A percentile compares a stretch with the other conserved stretches of the same genome.
phyloP scores from a whole-genome alignment of 208 protist genomes.

The Trypanosoma congolense region DNA sequence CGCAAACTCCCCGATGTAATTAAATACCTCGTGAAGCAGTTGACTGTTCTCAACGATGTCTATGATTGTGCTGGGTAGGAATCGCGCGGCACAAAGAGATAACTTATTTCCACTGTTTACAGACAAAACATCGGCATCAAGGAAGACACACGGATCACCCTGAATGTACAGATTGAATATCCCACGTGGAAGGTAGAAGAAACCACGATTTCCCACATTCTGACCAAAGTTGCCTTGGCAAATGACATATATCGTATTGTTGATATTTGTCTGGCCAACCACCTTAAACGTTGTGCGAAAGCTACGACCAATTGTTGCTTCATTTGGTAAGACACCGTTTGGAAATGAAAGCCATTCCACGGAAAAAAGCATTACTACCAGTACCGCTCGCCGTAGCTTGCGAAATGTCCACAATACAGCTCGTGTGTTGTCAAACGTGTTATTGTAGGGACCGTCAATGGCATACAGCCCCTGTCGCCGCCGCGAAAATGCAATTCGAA shows the following conservation, averaged over 20 bases:
- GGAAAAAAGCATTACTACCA: constrained; percentile 61
- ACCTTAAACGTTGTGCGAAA: constrained; percentile 79
- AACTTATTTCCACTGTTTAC: constrained; percentile 5
- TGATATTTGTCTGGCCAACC: constrained; percentile 51
- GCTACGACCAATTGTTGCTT: constrained; percentile 16
- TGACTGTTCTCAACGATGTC: constrained; percentile 5
- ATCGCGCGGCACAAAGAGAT: constrained; percentile 9
- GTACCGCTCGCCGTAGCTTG: constrained; percentile 42
- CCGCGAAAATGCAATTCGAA: constrained; percentile 55
- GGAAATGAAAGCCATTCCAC: constrained; percentile 50
- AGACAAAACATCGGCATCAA: constrained; percentile 29
- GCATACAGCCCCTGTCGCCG: constrained; percentile 48
- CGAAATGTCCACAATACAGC: constrained; percentile 73
- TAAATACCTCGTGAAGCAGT: constrained; percentile 10
- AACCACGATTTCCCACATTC: constrained; percentile 39
- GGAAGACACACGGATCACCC: constrained; percentile 51
- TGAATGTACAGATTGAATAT: constrained; percentile 44
- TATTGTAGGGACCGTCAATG: constrained; percentile 59
- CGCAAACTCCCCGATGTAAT: constrained; percentile 4
- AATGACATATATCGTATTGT: constrained; percentile 67
- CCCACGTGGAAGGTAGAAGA: constrained; percentile 63
- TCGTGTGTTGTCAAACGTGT: constrained; percentile 75
- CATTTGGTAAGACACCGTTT: constrained; percentile 52
- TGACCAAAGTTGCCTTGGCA: constrained; percentile 68
- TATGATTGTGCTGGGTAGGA: constrained; percentile 5